Conservation (phyloP, 768 basidiomycete genomes). For the Pulveroboletus frians region DNA sequence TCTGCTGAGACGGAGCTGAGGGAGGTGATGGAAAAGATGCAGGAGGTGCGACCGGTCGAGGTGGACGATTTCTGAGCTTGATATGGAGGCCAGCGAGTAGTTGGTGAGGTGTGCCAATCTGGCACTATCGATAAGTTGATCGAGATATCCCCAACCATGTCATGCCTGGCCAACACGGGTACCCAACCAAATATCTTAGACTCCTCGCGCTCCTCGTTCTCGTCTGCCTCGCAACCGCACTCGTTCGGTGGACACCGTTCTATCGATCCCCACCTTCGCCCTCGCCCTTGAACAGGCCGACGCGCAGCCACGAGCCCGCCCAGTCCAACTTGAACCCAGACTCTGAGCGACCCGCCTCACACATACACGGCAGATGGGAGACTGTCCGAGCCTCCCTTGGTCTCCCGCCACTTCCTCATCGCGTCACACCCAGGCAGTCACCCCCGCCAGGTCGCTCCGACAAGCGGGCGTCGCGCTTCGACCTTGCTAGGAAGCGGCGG, state of each 20-base stretch:
- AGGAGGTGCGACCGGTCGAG: conserved; percentile 46
- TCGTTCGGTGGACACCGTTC: conserved; percentile 13
- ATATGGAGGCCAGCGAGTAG: no score
- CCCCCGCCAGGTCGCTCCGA: background rate
- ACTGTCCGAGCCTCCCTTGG: conserved; percentile 28
- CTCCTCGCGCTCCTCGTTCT: conserved; percentile 19
- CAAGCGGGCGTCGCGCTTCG: conserved; percentile 20
- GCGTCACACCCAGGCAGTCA: background rate
- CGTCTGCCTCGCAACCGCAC: conserved; percentile 19
- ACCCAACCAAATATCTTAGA: conserved; percentile 12
- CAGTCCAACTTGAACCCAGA: background rate
- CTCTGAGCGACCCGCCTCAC: background rate
- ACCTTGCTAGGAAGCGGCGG: conserved; percentile 16
- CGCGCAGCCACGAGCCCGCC: background rate
- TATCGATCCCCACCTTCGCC: background rate
- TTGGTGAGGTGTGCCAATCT: no score
- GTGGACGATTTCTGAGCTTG: conserved; percentile 29
- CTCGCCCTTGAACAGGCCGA: background rate
- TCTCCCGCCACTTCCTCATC: conserved; percentile 23
- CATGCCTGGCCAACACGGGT: conserved; percentile 17
- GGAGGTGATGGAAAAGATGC: conserved; percentile 69
- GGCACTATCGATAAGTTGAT: no score
- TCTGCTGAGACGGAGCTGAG: conserved; percentile 71
- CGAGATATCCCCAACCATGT: conserved; percentile 7
- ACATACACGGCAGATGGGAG: conserved; percentile 31